Percentiles rank a stretch among this genome's conserved stretches.
phyloP scores from a whole-genome alignment of 805 yeast genomes.

The Candida methanosorbosa region DNA sequence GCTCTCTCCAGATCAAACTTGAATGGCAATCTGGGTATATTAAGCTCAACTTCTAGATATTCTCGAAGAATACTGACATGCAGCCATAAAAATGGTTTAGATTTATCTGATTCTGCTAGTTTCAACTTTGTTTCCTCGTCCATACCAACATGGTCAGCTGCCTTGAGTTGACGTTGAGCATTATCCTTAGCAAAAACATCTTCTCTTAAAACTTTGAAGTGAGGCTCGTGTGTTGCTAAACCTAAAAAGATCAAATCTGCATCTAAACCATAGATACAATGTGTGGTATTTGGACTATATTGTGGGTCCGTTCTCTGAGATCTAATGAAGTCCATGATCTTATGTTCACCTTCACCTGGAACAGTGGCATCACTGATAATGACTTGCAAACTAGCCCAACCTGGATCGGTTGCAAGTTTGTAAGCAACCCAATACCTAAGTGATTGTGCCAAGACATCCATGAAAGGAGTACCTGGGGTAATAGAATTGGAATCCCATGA shows the following conservation, averaged over 20 bases:
- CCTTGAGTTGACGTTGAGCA: conserved; percentile 30
- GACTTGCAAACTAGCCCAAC: conserved; percentile 85
- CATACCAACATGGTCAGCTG: conserved; percentile 45
- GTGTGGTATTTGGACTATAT: conserved; percentile 89
- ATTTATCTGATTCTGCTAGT: conserved; percentile 33
- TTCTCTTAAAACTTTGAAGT: conserved; percentile 87
- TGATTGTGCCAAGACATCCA: conserved; percentile 80
- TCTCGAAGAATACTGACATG: conserved; percentile 84
- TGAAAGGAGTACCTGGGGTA: conserved; percentile 98
- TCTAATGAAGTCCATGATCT: conserved; percentile 92
- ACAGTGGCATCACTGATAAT: conserved; percentile 93
- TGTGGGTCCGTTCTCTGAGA: conserved; percentile 80
- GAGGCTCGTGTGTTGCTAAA: conserved; percentile 96
- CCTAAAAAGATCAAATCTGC: conserved; percentile 96
- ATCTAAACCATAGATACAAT: conserved; percentile 94
- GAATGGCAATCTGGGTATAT: conserved; percentile 59
- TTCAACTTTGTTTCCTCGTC: conserved; percentile 47
- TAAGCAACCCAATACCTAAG: conserved; percentile 89
- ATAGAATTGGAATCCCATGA: conserved; percentile 95
- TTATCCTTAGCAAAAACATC: conserved; percentile 86
- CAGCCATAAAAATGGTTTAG: conserved; percentile 90
- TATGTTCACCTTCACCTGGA: conserved; percentile 99
- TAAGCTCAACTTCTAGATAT: conserved; percentile 75
- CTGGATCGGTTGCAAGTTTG: conserved; percentile 82
- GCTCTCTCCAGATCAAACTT: conserved; percentile 89